A percentile compares a stretch with the other conserved stretches of the same genome.
Conservation (phyloP, 345 rosid species). For the Lepidium africanum region DNA sequence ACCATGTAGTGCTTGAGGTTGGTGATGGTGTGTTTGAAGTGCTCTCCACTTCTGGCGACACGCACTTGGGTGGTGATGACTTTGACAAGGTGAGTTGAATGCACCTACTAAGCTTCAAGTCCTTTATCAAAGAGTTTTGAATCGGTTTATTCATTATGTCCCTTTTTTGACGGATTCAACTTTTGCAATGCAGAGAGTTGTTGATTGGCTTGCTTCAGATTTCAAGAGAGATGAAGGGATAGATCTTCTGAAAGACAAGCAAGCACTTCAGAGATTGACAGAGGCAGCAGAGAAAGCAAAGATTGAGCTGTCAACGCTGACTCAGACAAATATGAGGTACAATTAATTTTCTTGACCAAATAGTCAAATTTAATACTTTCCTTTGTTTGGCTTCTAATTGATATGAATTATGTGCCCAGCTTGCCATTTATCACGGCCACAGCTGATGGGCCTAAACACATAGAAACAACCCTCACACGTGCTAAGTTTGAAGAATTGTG, state of each 20-base stretch:
- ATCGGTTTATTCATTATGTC: background rate
- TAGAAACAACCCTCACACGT: conserved; percentile 85
- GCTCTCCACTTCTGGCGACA: conserved; percentile 96
- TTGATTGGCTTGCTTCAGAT: conserved; percentile 79
- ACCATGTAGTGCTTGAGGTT: conserved; percentile 73
- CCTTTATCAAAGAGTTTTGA: background rate
- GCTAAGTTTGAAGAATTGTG: conserved; percentile 92
- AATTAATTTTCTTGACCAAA: background rate
- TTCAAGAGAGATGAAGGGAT: conserved; percentile 93
- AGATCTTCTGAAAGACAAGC: conserved; percentile 93
- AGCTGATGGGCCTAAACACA: conserved; percentile 97
- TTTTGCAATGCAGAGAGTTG: conserved; percentile 59
- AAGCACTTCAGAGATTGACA: conserved; percentile 92
- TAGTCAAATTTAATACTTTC: background rate
- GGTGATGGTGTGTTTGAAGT: conserved; percentile 99
- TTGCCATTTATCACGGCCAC: conserved; percentile 99
- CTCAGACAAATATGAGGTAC: conserved; percentile 85
- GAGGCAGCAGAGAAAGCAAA: conserved; percentile 97
- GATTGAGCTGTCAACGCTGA: conserved; percentile 90
- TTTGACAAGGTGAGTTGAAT: conserved; percentile 65
- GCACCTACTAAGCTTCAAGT: background rate
- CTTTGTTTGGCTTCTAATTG: background rate
- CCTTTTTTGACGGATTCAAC: background rate
- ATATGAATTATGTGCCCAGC: conserved; percentile 29
- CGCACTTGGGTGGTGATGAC: conserved; percentile 99